These are phyloP conservation scores for Leccinum fallax DNA, from an alignment of 1,284 basidiomycete species.

Conservation along the genomic window DNA sequence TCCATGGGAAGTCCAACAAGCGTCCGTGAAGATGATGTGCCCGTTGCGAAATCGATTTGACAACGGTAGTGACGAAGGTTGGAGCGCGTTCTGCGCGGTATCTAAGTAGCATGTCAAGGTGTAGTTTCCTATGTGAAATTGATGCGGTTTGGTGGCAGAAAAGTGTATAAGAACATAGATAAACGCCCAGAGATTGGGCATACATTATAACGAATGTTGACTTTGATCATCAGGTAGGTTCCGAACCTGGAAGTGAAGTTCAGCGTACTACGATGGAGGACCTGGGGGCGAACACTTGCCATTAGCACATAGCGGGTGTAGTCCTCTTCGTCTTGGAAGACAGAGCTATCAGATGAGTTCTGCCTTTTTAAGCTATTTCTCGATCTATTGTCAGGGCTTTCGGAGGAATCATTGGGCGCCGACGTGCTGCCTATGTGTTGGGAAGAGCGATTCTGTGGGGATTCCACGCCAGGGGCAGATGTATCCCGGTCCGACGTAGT, in stretches of 20 bases:
- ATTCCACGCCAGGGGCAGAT: slow-evolving; percentile 28
- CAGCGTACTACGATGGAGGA: slow-evolving; percentile 5
- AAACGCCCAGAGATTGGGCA: slow-evolving; percentile 5
- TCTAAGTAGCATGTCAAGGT: slow-evolving; percentile 23
- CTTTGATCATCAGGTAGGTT: slow-evolving; percentile 48
- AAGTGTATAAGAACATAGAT: slow-evolving; percentile 13
- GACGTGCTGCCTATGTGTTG: slow-evolving; percentile 21
- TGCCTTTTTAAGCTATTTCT: slow-evolving; percentile 47
- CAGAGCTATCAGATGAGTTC: slow-evolving; percentile 36
- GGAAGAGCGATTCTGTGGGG: slow-evolving; percentile 36
- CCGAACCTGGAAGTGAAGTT: slow-evolving; percentile 43
- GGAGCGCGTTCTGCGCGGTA: slow-evolving; percentile 12
- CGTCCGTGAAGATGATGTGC: slow-evolving; percentile 20
- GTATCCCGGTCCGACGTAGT: slow-evolving; percentile 24
- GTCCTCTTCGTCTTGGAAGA: slow-evolving; percentile 56
- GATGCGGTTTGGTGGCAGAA: slow-evolving; percentile 8
- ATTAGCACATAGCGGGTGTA: slow-evolving; percentile 60
- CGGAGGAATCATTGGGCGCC: slow-evolving; percentile 37
- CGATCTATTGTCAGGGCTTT: slow-evolving; percentile 45
- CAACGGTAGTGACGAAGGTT: slow-evolving; percentile 12
- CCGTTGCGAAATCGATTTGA: slow-evolving; percentile 13
- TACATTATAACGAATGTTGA: slow-evolving; percentile 39
- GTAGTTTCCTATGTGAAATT: slow-evolving; percentile 3
- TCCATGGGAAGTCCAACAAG: slow-evolving; percentile 20
- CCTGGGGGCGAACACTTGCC: slow-evolving; percentile 39